Evolutionary conservation across 1,284 basidiomycete species (phyloP).

Genomic region (Irpex sp.): DNA sequence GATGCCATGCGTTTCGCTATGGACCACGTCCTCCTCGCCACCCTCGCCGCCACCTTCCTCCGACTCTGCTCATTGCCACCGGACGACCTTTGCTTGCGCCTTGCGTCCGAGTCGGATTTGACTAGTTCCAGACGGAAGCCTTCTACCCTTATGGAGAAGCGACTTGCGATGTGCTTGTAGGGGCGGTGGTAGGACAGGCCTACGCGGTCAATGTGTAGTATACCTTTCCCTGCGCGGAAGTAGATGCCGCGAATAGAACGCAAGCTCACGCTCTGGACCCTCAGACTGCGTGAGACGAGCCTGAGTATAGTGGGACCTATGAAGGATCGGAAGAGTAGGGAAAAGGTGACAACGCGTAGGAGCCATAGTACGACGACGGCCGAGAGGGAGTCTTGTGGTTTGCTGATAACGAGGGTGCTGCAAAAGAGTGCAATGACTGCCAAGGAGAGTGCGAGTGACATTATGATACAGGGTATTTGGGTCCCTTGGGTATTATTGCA

Average conservation of each 20-base stretch:
- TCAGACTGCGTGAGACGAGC: slow-evolving; percentile 53
- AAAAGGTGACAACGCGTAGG: slow-evolving; percentile 44
- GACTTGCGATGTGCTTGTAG: slow-evolving; percentile 38
- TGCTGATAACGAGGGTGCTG: slow-evolving; percentile 19
- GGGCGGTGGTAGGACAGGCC: slow-evolving; percentile 50
- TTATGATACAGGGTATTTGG: not conserved
- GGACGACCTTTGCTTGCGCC: not conserved
- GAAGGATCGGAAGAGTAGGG: slow-evolving; percentile 56
- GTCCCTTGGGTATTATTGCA: not conserved
- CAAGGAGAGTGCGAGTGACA: slow-evolving; percentile 2
- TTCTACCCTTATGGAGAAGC: slow-evolving; percentile 55
- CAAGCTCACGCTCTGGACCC: slow-evolving; percentile 64
- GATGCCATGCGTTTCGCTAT: slow-evolving; percentile 26
- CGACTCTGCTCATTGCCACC: slow-evolving; percentile 4
- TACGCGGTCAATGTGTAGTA: slow-evolving; percentile 60
- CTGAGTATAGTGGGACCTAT: slow-evolving; percentile 58
- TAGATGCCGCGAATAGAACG: slow-evolving; percentile 72
- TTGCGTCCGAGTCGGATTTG: slow-evolving; percentile 9
- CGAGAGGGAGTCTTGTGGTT: slow-evolving; percentile 28
- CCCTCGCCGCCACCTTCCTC: slow-evolving; percentile 34
- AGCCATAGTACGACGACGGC: slow-evolving; percentile 40
- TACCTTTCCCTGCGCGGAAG: slow-evolving; percentile 47
- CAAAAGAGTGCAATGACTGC: slow-evolving; percentile 18
- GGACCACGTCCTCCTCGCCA: slow-evolving; percentile 45
- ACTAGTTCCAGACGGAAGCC: slow-evolving; percentile 52